phyloP scores from a whole-genome alignment of 768 basidiomycete genomes.

The Kwoniella newhampshirensis region DNA sequence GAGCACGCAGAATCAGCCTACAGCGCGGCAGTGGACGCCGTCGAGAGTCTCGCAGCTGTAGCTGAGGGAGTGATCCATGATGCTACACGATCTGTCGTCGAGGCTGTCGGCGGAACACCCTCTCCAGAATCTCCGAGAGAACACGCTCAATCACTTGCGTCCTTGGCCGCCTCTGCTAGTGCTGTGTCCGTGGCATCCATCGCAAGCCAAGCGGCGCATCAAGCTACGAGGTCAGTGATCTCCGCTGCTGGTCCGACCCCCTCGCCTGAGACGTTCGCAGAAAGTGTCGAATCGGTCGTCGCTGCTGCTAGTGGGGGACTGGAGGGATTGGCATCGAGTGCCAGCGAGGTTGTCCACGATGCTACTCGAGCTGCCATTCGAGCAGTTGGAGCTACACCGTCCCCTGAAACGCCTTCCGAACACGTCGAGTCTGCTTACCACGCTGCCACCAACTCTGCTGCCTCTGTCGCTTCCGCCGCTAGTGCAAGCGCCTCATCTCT shows the following conservation, averaged over 20 bases:
- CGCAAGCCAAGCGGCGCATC: slow-evolving; percentile 16
- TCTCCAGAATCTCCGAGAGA: slow-evolving; percentile 35
- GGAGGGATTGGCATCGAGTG: slow-evolving; percentile 4
- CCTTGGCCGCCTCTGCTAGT: slow-evolving; percentile 9
- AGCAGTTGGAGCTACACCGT: slow-evolving; percentile 40
- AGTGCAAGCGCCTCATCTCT: slow-evolving; percentile 27
- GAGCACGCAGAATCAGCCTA: slow-evolving; percentile 22
- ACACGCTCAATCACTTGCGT: slow-evolving; percentile 36
- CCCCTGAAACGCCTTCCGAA: slow-evolving; percentile 34
- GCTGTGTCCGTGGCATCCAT: slow-evolving; percentile 7
- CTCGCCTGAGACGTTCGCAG: slow-evolving; percentile 32
- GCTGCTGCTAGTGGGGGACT: slow-evolving; percentile 13
- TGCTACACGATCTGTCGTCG: slow-evolving; percentile 36
- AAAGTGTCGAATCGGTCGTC: slow-evolving; percentile 31
- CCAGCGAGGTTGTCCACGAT: slow-evolving; percentile 21
- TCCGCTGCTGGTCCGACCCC: slow-evolving; percentile 42
- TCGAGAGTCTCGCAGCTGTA: slow-evolving; percentile 10
- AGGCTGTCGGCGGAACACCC: slow-evolving; percentile 41
- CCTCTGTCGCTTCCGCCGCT: slow-evolving; percentile 26
- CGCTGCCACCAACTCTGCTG: slow-evolving; percentile 21
- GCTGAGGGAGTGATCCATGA: too few relatives aligned
- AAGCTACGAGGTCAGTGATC: slow-evolving; percentile 38
- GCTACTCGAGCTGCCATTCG: slow-evolving; percentile 30
- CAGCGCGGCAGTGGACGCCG: slow-evolving; percentile 9
- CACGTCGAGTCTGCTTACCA: slow-evolving; percentile 26